A percentile compares a stretch with the other conserved stretches of the same genome.
phyloP scores from a whole-genome alignment of 1,284 basidiomycete species.

The Ganoderma lingzhi region DNA sequence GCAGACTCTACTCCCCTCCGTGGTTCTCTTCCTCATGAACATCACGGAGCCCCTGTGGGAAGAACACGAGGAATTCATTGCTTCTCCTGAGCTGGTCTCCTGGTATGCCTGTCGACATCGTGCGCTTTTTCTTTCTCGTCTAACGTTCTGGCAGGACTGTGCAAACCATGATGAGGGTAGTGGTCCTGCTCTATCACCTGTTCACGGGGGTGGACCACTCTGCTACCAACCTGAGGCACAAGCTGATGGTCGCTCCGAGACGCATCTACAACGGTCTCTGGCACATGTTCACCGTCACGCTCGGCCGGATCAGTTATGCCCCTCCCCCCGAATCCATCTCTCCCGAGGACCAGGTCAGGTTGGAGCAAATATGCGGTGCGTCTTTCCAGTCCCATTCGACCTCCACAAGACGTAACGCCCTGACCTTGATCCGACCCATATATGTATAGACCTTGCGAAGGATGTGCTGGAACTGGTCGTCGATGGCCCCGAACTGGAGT shows the following conservation, averaged over 20 bases:
- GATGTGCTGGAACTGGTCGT: slow-evolving; percentile 38
- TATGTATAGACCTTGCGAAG: slow-evolving; percentile 34
- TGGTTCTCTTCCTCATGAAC: slow-evolving; percentile 62
- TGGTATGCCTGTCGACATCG: slow-evolving; percentile 45
- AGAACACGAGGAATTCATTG: slow-evolving; percentile 57
- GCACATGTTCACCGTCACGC: slow-evolving; percentile 79
- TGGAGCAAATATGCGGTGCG: slow-evolving; percentile 64
- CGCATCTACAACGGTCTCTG: slow-evolving; percentile 71
- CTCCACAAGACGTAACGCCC: background rate
- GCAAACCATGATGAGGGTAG: slow-evolving; percentile 55
- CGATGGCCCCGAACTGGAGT: slow-evolving; percentile 40
- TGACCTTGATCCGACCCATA: background rate
- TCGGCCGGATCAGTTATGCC: slow-evolving; percentile 79
- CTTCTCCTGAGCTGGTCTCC: slow-evolving; percentile 45
- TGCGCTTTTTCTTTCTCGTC: background rate
- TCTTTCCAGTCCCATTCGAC: background rate
- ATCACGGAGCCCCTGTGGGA: slow-evolving; percentile 70
- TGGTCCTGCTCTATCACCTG: slow-evolving; percentile 68
- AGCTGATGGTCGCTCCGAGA: slow-evolving; percentile 58
- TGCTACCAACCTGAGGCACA: slow-evolving; percentile 58
- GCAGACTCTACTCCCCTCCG: slow-evolving; percentile 63
- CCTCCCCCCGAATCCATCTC: slow-evolving; percentile 71
- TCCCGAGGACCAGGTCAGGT: slow-evolving; percentile 48
- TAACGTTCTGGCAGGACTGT: slow-evolving; percentile 50
- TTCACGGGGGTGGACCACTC: slow-evolving; percentile 54